These are phyloP conservation scores for Rhododendron williamsianum DNA, from an alignment of 148 eudicot species.

Conservation along the genomic window DNA sequence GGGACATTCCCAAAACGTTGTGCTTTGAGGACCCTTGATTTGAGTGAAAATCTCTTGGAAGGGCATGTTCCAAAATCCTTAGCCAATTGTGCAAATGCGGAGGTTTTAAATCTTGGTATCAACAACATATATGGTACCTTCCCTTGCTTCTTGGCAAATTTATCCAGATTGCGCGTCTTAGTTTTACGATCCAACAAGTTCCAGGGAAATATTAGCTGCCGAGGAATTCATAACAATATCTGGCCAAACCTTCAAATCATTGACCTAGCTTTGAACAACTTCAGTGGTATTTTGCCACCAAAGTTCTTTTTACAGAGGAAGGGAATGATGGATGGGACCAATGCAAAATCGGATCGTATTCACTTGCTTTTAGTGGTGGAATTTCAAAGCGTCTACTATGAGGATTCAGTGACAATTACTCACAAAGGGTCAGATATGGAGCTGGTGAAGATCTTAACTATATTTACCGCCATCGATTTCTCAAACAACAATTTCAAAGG, in stretches of 20 bases:
- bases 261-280: constrained; percentile 37
- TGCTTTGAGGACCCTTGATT: constrained; percentile 28
- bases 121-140: constrained; percentile 36
- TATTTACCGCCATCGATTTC: constrained; percentile 36
- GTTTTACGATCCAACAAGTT: constrained; percentile 24
- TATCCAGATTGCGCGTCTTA: constrained; percentile 36
- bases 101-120: constrained; percentile 45
- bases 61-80: constrained; percentile 40
- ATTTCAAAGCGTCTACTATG: neutral
- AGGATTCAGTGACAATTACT: constrained; percentile 26
- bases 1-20: constrained; percentile 24
- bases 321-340: constrained; percentile 10
- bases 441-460: constrained; percentile 37
- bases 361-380: neutral
- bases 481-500: constrained; percentile 35
- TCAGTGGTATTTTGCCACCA: constrained; percentile 18
- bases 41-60: constrained; percentile 30
- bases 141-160: constrained; percentile 39
- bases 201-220: neutral
- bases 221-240: neutral
- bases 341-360: neutral
- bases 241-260: constrained; percentile 39
- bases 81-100: constrained; percentile 30
- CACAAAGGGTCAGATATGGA: constrained; percentile 31
- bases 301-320: constrained; percentile 12